These are phyloP conservation scores for Castanospermum australe DNA, from an alignment of 306 rosid species.

Conservation along the genomic window DNA sequence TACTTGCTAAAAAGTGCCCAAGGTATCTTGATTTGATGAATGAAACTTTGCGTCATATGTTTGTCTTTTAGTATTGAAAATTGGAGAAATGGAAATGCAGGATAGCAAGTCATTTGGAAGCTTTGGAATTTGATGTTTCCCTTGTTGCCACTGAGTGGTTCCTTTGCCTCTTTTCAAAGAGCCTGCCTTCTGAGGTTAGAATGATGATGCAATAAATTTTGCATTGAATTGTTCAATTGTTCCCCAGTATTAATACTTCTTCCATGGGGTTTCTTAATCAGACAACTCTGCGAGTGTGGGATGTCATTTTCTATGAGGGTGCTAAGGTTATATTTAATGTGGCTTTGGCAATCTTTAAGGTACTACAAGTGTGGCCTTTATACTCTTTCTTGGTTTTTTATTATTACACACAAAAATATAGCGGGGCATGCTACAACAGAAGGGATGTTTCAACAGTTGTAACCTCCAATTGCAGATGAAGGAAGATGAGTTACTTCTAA, in stretches of 20 bases:
- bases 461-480: conserved; percentile 70
- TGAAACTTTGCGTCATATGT: neutral
- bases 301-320: conserved; percentile 92
- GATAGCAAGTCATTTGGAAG: conserved; percentile 82
- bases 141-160: conserved; percentile 99
- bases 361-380: conserved; percentile 24
- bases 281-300: conserved; percentile 98
- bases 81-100: conserved; percentile 55
- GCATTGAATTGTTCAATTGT: conserved; percentile 13
- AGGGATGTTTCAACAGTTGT: conserved; percentile 29
- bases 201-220: neutral
- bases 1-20: conserved; percentile 79
- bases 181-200: conserved; percentile 93
- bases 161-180: conserved; percentile 91
- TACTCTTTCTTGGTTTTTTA: neutral
- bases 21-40: conserved; percentile 50
- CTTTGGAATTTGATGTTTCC: conserved; percentile 89
- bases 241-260: conserved; percentile 28
- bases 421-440: neutral
- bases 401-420: neutral
- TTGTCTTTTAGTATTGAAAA: conserved; percentile 30
- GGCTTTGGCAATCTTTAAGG: conserved; percentile 96
- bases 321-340: conserved; percentile 90
- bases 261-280: conserved; percentile 29
- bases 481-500: conserved; percentile 74